phyloP scores from a whole-genome alignment of 1,139 yeast genomes.

The Geotrichum restrictum region DNA sequence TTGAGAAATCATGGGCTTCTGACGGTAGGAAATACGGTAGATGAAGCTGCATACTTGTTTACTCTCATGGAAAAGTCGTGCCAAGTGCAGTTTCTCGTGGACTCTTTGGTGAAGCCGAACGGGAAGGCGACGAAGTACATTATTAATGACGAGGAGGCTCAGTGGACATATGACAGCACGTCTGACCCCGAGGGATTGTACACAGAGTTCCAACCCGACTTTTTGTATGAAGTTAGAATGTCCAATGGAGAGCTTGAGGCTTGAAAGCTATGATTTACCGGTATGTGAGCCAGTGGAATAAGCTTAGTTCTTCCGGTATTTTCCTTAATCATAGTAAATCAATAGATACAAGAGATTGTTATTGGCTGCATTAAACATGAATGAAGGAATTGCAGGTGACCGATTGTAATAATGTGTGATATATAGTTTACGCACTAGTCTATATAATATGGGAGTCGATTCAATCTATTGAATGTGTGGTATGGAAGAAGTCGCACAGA shows the following conservation, averaged over 20 bases:
- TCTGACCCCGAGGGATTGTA: conserved; percentile 67
- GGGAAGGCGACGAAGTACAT: conserved; percentile 37
- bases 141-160: conserved; percentile 65
- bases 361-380: no score
- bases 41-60: conserved; percentile 76
- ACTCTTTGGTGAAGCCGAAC: conserved; percentile 43
- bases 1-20: conserved; percentile 75
- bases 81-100: conserved; percentile 66
- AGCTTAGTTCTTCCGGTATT: no score
- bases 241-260: conserved; percentile 27
- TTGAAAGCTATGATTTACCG: no score
- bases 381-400: no score
- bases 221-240: conserved; percentile 43
- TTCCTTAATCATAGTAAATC: no score
- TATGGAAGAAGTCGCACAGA: no score
- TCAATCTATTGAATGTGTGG: no score
- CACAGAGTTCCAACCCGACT: conserved; percentile 70
- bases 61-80: conserved; percentile 66
- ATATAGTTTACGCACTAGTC: no score
- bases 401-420: no score
- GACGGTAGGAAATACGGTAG: conserved; percentile 74
- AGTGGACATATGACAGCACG: conserved; percentile 57
- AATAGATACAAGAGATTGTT: no score
- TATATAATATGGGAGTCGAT: no score
- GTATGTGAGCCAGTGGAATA: no score